Evolutionary conservation across 1,284 basidiomycete species (phyloP).

Genomic region (Apiotrichum montevideense): DNA sequence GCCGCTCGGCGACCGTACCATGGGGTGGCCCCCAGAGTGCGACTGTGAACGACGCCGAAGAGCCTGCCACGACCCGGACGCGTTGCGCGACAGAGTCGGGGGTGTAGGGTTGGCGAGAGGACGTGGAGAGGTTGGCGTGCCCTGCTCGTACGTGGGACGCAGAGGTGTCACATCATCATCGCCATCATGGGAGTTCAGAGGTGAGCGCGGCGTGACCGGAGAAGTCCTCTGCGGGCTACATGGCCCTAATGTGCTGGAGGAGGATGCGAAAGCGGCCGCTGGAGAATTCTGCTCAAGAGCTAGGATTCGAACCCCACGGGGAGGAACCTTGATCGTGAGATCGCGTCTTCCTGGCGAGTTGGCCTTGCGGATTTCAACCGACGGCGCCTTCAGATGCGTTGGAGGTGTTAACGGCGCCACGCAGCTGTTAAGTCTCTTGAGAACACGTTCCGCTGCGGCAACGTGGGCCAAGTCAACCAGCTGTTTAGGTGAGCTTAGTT

Average conservation of each 20-base stretch:
- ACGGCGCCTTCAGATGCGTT: not conserved
- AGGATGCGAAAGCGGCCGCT: not conserved
- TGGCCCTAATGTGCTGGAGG: not conserved
- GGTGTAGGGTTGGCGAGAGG: too few species aligned
- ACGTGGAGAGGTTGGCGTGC: too few species aligned
- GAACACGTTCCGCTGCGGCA: slow-evolving; percentile 5
- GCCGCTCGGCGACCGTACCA: too few species aligned
- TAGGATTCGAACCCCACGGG: not conserved
- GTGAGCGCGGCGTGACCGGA: not conserved
- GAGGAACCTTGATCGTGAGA: not conserved
- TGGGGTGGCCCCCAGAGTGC: too few species aligned
- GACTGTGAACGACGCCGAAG: too few species aligned
- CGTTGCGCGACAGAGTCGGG: too few species aligned
- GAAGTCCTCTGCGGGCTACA: too few species aligned
- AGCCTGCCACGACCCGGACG: too few species aligned
- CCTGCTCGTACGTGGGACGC: too few species aligned
- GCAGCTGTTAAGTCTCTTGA: not conserved
- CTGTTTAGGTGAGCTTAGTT: slow-evolving; percentile 2
- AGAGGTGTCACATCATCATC: too few species aligned
- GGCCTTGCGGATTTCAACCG: not conserved
- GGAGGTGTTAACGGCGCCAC: not conserved
- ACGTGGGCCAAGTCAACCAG: slow-evolving; percentile 4
- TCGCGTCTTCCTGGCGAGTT: not conserved
- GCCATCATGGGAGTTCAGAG: too few species aligned
- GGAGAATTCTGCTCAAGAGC: not conserved